Evolutionary conservation across 768 basidiomycete genomes (phyloP), one percentile per base, ranked within the genome.

Genomic region (Dentipellis fragilis): DNA sequence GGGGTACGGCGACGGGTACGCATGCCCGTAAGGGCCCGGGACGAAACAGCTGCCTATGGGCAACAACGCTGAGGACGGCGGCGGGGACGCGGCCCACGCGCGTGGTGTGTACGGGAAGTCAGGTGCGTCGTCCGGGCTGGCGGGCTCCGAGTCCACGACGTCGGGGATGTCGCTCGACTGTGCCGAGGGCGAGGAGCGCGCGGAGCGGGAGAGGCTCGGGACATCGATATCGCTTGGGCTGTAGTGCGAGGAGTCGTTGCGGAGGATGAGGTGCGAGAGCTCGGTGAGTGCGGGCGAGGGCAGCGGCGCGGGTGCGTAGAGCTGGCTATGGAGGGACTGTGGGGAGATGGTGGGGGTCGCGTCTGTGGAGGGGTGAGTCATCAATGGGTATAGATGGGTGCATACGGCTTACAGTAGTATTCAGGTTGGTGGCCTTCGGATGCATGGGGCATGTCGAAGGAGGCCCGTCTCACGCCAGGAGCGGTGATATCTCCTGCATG

Each of bases 161-260:
- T 59, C 59, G 49, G 59, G 57, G 12, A 46, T 52, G 22, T 58
- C 56, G 38, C 53, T 45, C 11, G 42, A 59, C 16, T 52, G 23
- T 17, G 57, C 57, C 3, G 59, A 59, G 1, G 59, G 57, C 12
- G 59, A 57, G 1, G 45, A 57, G 3, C 49, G 57, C 50, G 58
- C 59, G 17, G 59, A 58, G 22, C 58, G 50, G 14, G 59, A 58
- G 22, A 59, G 50, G 35, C 59, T 59, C 14, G 59, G 59, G 2
- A 58, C 59, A 14, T 59, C 23, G 55, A 57, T 36, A 48, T 53
- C 29, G 29, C 29, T 29, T 6, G 29, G 29, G 29, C 29, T 29
- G 29, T 23, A 29, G 19, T 23, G 48, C 17, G 17, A 11, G 35
- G 34, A 29, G 10, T 19, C 29, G 50, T 19, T 14, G 14, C 17